Evolutionary conservation across 768 basidiomycete genomes (phyloP), one percentile per base, ranked within the genome.

Genomic region (Gymnopilus dilepis): DNA sequence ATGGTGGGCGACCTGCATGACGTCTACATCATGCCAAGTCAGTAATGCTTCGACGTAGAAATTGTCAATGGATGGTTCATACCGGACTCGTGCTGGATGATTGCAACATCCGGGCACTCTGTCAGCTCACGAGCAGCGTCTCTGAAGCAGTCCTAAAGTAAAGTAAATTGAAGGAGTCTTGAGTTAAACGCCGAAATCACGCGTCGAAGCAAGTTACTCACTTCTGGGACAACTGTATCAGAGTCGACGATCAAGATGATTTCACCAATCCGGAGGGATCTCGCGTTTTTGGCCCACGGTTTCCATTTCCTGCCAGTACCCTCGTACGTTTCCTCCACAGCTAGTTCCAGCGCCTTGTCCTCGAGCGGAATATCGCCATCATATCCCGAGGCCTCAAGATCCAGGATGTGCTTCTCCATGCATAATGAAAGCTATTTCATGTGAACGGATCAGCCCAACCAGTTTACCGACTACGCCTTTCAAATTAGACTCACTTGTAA

Each of bases 1-100:
- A 73, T 94, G 89, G 72, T 90, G 80, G 0, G 89, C 92, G 58
- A 94, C 92, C 74, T 95, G 92, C 89, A 95, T 93, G 66, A 95
- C 93, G 67, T 93, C 91, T 86, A 59, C 4, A 51, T 19, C 53
- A n/a, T 13, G 53, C 42, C 41, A 54, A 67, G 58, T 65, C 48
- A 50, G 59, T 12, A n/a, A n/a, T 34, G 34, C 38, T 57, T 41
- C 17, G 19, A 21, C 31, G 22, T n/a, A 38, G 21, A 15, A 21
- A 26, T 1, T 17, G 21, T 34, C 60, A 11, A 42, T 13, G 40
- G 50, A 22, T 17, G 34, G 37, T n/a, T 71, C 78, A 55, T 65
- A 87, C 88, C 91, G 5, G 91, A 93, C 68, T 91, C 91, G 71
- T 97, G 94, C 70, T 96, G 94, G 56, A 97, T 90, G 76, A 97